Conservation (phyloP, 148 eudicot species). For the Fagopyrum esculentum region DNA sequence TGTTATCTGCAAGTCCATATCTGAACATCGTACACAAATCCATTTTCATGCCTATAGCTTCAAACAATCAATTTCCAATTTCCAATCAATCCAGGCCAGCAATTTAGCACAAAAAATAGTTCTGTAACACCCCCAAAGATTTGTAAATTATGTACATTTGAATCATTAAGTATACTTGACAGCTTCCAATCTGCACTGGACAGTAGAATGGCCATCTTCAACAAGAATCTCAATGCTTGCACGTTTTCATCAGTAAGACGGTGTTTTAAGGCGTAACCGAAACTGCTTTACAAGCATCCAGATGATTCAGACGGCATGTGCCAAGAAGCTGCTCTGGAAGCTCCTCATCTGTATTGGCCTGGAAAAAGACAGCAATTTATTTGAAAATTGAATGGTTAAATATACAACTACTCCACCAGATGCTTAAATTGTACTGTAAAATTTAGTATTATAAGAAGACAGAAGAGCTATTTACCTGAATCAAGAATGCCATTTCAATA, state of each 20-base stretch:
- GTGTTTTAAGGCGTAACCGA: slow-evolving; percentile 20
- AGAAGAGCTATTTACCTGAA: slow-evolving; percentile 37
- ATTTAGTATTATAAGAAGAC: neutral
- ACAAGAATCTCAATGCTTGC: neutral
- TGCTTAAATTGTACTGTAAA: neutral
- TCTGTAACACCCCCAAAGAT: neutral
- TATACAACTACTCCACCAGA: neutral
- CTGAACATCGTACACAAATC: neutral
- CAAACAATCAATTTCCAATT: neutral
- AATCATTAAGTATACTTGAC: neutral
- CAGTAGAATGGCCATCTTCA: neutral
- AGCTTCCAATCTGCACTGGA: neutral
- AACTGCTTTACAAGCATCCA: slow-evolving; percentile 51
- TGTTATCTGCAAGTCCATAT: neutral
- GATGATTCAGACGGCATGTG: slow-evolving; percentile 64
- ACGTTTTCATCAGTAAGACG: neutral
- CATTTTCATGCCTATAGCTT: neutral
- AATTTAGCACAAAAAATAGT: neutral
- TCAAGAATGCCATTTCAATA: slow-evolving; percentile 59
- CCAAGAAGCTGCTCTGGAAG: slow-evolving; percentile 63
- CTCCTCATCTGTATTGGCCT: slow-evolving; percentile 62
- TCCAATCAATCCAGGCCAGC: neutral
- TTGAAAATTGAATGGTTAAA: neutral
- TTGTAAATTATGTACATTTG: slow-evolving; percentile 3
- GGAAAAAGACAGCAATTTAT: neutral